These are phyloP conservation scores for Pestalotiopsis sp. DNA, from an alignment of 2,329 filamentous ascomycete species.

Conservation along the genomic window DNA sequence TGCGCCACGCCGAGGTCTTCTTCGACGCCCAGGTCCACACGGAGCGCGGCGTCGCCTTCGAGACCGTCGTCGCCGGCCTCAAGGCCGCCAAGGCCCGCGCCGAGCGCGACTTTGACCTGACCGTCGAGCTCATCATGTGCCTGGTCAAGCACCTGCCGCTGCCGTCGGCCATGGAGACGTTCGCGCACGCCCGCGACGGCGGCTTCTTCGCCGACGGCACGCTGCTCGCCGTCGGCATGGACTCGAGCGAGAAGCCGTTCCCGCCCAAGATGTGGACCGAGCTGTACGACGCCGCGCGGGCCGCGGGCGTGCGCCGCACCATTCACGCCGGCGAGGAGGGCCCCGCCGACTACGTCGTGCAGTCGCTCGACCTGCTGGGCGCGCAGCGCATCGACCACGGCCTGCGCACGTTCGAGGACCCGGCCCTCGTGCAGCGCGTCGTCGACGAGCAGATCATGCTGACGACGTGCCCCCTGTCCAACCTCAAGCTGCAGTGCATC, in stretches of 20 bases:
- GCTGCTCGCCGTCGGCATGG: conserved; percentile 66
- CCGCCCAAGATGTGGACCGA: conserved; percentile 62
- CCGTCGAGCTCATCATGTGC: conserved; percentile 69
- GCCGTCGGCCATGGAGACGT: conserved; percentile 52
- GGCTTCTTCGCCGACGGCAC: conserved; percentile 53
- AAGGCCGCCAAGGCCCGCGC: conserved; percentile 61
- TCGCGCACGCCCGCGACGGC: conserved; percentile 38
- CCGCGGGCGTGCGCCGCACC: conserved; percentile 61
- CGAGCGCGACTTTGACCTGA: conserved; percentile 63
- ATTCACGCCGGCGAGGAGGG: conserved; percentile 79
- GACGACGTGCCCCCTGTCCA: conserved; percentile 74
- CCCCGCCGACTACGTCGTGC: conserved; percentile 64
- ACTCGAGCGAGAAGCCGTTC: conserved; percentile 62
- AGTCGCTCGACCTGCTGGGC: conserved; percentile 62
- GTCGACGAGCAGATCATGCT: conserved; percentile 60
- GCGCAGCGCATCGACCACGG: conserved; percentile 76
- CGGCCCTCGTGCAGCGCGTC: conserved; percentile 58
- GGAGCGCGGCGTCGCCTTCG: conserved; percentile 61
- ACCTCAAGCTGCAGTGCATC: conserved; percentile 65
- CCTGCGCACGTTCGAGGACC: conserved; percentile 64
- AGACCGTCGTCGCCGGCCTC: conserved; percentile 66
- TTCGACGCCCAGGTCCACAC: conserved; percentile 81
- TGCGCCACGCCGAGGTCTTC: conserved; percentile 76
- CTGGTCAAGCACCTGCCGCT: conserved; percentile 71
- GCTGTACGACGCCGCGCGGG: conserved; percentile 57